Percentiles rank a stretch among this genome's conserved stretches.
Conservation (phyloP, 108 stramenopile genomes). For the Pseudonitzschia multiseries region DNA sequence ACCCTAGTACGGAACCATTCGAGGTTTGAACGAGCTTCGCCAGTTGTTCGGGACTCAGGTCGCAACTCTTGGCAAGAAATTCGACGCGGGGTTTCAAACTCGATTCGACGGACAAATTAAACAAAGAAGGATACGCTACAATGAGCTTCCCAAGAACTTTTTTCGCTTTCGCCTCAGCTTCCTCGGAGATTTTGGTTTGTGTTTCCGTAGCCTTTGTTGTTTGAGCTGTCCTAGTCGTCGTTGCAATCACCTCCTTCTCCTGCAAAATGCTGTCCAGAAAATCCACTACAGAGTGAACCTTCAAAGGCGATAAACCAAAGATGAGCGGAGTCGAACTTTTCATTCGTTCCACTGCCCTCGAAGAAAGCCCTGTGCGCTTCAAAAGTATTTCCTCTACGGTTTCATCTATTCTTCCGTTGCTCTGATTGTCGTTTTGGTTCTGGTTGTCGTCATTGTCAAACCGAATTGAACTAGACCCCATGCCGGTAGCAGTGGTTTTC, state of each 20-base stretch:
- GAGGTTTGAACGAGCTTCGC: constrained; percentile 18
- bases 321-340: constrained; percentile 54
- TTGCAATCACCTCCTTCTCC: constrained; percentile 1
- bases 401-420: constrained; percentile 1
- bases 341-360: constrained; percentile 40
- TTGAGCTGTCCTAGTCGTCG: not conserved
- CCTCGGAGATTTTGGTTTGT: constrained; percentile 12
- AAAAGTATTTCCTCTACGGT: constrained; percentile 46
- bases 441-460: constrained; percentile 1
- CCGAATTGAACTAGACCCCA: not conserved
- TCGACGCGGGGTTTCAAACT: constrained; percentile 58
- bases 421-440: not conserved
- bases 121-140: constrained; percentile 45
- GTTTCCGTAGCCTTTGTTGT: not conserved
- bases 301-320: constrained; percentile 54
- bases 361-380: constrained; percentile 37
- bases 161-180: constrained; percentile 11
- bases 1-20: constrained; percentile 35
- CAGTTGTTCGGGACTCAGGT: constrained; percentile 13
- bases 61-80: constrained; percentile 38
- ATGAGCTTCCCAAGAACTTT: constrained; percentile 45
- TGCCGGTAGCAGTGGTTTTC: not conserved
- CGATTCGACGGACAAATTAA: constrained; percentile 57
- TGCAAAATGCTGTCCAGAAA: constrained; percentile 38
- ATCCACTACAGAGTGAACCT: constrained; percentile 41